phyloP scores from a whole-genome alignment of 2,329 filamentous ascomycete species.

The Thielaviopsis populi region DNA sequence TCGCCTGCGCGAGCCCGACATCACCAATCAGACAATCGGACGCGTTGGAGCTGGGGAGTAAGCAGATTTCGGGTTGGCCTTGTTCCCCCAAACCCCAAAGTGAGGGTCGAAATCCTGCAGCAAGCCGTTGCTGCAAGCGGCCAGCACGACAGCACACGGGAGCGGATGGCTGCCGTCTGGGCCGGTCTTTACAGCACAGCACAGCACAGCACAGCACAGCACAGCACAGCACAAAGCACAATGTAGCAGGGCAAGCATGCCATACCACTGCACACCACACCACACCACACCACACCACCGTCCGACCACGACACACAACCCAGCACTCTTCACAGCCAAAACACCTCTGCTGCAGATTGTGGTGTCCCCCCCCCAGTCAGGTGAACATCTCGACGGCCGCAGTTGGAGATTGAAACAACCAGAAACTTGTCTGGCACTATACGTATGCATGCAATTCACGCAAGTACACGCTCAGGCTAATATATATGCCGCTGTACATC shows the following conservation, averaged over 20 bases:
- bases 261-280: too few relatives aligned
- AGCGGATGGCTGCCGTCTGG: not conserved
- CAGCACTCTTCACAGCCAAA: too few relatives aligned
- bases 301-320: too few relatives aligned
- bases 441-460: not conserved
- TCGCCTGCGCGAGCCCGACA: not conserved
- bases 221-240: too few relatives aligned
- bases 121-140: not conserved
- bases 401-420: conserved; percentile 5
- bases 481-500: not conserved
- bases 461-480: not conserved
- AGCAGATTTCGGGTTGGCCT: not conserved
- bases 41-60: not conserved
- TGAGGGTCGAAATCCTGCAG: not conserved
- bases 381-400: not conserved
- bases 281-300: too few relatives aligned
- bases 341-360: not conserved
- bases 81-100: not conserved
- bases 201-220: not conserved
- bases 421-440: not conserved
- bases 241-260: too few relatives aligned
- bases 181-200: not conserved
- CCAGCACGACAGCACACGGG: not conserved
- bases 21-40: not conserved
- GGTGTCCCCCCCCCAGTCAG: too few relatives aligned